phyloP scores from a whole-genome alignment of 73 alveolate genomes.

The Breviolum minutum region DNA sequence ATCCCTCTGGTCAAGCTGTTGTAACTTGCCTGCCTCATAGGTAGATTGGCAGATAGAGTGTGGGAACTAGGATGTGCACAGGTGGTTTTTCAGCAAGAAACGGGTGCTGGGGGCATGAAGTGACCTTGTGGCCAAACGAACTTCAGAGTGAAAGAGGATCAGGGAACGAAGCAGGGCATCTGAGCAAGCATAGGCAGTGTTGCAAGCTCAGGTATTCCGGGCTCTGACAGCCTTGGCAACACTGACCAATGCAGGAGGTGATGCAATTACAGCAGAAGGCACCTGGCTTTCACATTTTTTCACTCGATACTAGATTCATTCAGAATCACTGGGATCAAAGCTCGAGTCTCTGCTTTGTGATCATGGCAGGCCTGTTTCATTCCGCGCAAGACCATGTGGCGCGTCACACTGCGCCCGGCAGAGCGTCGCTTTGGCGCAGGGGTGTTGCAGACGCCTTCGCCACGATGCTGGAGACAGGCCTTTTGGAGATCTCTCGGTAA shows the following conservation, averaged over 20 bases:
- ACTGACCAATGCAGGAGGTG: conserved; percentile 42
- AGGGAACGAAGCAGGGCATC: neutral
- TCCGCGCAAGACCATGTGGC: conserved; percentile 65
- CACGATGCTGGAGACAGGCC: conserved; percentile 71
- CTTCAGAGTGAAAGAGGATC: neutral
- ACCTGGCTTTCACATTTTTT: neutral
- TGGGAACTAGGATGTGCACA: neutral
- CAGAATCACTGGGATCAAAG: neutral
- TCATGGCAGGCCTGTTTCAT: conserved; percentile 3
- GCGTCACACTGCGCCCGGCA: conserved; percentile 29
- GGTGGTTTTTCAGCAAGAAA: neutral
- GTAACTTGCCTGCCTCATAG: neutral
- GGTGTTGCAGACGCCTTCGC: conserved; percentile 55
- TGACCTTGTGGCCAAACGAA: neutral
- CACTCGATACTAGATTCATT: neutral
- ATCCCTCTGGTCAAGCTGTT: conserved; percentile 40
- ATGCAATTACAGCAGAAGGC: conserved; percentile 93
- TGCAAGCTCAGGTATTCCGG: conserved; percentile 19
- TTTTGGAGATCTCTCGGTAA: neutral
- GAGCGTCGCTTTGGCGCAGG: conserved; percentile 37
- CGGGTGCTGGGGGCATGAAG: neutral
- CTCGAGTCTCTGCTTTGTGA: too few species aligned
- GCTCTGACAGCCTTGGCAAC: conserved; percentile 67
- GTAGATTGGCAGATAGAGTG: neutral
- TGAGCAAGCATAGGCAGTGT: neutral